Percentiles rank a stretch among this genome's conserved stretches.
phyloP scores from a whole-genome alignment of 495 filamentous ascomycete genomes.

The Patellaria atrata region DNA sequence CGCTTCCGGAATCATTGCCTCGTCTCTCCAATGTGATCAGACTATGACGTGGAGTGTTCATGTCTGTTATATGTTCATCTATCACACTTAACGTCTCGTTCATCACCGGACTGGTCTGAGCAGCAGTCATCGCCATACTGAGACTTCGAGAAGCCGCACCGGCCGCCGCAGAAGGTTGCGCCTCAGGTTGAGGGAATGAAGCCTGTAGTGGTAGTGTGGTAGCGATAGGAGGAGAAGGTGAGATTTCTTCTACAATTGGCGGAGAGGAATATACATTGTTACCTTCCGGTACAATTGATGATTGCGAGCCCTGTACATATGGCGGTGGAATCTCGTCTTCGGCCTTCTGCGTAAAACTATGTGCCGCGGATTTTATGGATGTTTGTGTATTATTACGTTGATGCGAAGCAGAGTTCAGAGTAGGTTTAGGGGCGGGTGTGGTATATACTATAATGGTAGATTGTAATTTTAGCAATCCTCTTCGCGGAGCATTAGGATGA shows the following conservation, averaged over 20 bases:
- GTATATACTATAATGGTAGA: constrained; percentile 27
- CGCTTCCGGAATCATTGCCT: constrained; percentile 69
- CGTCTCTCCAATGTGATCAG: constrained; percentile 36
- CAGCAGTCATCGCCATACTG: constrained; percentile 31
- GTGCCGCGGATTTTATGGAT: too few species aligned
- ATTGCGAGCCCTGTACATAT: too few species aligned
- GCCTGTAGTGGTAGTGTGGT: constrained; percentile 1
- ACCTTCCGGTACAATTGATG: too few species aligned
- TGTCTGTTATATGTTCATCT: constrained; percentile 92
- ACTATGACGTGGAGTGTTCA: constrained; percentile 59
- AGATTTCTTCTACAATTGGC: too few species aligned
- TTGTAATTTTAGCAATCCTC: too few species aligned
- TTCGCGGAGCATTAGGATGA: too few species aligned
- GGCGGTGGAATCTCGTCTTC: too few species aligned
- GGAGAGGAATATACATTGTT: too few species aligned
- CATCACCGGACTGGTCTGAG: constrained; percentile 57
- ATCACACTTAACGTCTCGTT: constrained; percentile 96
- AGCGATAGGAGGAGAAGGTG: not conserved
- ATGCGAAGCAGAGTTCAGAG: constrained; percentile 15
- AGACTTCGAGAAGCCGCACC: constrained; percentile 35
- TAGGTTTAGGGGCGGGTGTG: constrained; percentile 23
- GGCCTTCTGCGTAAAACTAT: not conserved
- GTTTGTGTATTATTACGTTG: too few species aligned
- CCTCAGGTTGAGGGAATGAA: constrained; percentile 4
- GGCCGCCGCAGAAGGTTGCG: constrained; percentile 14